phyloP scores from a whole-genome alignment of 345 rosid genomes.

The Lenwebbia sp. region DNA sequence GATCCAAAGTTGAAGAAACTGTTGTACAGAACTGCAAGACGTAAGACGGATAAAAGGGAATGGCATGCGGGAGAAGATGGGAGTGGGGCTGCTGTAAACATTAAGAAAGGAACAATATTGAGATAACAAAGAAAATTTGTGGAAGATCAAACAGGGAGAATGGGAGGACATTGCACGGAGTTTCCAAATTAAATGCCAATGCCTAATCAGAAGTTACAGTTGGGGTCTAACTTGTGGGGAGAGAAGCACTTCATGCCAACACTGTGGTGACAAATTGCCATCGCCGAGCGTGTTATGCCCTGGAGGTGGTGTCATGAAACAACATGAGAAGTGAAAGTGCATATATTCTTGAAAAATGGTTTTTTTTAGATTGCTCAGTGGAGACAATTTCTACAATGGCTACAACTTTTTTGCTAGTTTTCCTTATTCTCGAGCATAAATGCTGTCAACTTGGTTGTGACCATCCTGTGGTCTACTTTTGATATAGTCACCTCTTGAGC shows the following conservation, averaged over 20 bases:
- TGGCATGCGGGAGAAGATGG: slow-evolving; percentile 3
- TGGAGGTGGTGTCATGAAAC: not conserved
- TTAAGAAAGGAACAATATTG: slow-evolving; percentile 4
- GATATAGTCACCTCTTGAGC: not conserved
- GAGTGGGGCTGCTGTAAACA: slow-evolving; percentile 4
- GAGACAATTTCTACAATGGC: not conserved
- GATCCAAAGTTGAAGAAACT: slow-evolving; percentile 68
- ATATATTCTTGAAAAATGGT: not conserved
- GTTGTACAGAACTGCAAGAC: slow-evolving; percentile 22
- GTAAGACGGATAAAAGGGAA: slow-evolving; percentile 5
- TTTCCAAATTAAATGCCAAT: not conserved
- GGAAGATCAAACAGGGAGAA: not conserved
- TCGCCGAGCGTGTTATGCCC: not conserved
- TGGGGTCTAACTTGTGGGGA: not conserved
- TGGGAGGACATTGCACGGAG: not conserved
- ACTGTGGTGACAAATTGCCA: not conserved
- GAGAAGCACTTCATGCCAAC: not conserved
- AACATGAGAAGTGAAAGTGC: not conserved
- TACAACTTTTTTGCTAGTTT: not conserved
- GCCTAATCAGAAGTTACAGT: not conserved
- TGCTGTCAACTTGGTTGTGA: not conserved
- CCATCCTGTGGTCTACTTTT: not conserved
- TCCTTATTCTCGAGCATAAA: not conserved
- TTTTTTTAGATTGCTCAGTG: not conserved
- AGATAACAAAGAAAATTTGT: slow-evolving; percentile 1